A percentile compares a stretch with the other conserved stretches of the same genome.
These are phyloP conservation scores for Acanthamoeba royreba DNA, from an alignment of 208 protist species.

Conservation along the genomic window DNA sequence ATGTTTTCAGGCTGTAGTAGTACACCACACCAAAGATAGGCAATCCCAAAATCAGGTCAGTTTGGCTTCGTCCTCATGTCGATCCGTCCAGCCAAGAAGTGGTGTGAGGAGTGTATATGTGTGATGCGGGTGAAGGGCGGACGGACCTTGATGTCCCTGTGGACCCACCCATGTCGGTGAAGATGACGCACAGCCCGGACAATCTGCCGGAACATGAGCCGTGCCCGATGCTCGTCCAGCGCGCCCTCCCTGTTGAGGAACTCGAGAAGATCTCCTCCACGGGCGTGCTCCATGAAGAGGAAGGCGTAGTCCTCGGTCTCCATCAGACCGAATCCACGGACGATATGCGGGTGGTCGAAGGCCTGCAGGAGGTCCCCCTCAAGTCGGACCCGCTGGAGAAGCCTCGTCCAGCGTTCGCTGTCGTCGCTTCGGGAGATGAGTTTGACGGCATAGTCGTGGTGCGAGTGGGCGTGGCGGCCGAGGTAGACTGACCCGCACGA, in stretches of 20 bases:
- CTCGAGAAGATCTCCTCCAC: constrained; percentile 18
- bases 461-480: not conserved
- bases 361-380: not conserved
- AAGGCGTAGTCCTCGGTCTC: not conserved
- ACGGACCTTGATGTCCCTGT: constrained; percentile 29
- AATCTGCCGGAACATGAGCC: not conserved
- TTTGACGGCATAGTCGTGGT: constrained; percentile 6
- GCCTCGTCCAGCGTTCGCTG: not conserved
- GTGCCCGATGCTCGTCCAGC: not conserved
- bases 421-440: not conserved
- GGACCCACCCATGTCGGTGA: not conserved
- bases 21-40: no score
- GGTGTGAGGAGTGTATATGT: not conserved
- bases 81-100: not conserved
- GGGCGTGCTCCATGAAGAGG: constrained; percentile 32
- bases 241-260: not conserved
- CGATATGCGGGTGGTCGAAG: constrained; percentile 22
- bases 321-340: not conserved
- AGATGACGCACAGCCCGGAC: not conserved
- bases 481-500: not conserved
- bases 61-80: not conserved
- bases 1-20: not conserved
- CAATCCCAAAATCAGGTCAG: not conserved
- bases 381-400: not conserved
- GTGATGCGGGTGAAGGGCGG: not conserved